Base-by-base conservation (phyloP, 2,329 filamentous ascomycete genomes). In the Cladorrhinum sp. region DNA sequence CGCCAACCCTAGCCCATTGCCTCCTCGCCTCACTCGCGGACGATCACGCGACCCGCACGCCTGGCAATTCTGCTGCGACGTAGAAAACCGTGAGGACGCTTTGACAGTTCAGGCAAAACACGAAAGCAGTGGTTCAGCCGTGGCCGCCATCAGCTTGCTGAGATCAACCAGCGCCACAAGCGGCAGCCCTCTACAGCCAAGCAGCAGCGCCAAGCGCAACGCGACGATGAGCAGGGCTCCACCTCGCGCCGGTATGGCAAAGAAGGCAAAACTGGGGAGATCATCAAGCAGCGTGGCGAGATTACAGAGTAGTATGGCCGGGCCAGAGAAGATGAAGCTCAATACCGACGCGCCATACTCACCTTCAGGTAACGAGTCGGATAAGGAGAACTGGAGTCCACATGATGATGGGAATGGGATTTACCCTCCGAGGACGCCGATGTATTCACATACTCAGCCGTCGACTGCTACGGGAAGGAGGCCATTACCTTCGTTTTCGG, bases 21-120 rank as follows among this genome's bases (percentile, higher is more conserved):
- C 83, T 24, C 84, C 82, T 20, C 79, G 80, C 36, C 77, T 88
- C 18, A 77, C 78, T 33, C 86, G 87, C 59, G 91, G 91, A 58
- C 85, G 94, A 60, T 96, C 93, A 60, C 87, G 91, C 58, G 91
- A 97, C 73, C 91, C 92, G 18, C 87, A 92, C 55, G 90, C 89
- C 6, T 97, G 94, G 94, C 91, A 96, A 70, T 92, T 92, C 60
- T 93, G 90, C 77, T 94, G 91, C 69, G 91, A 96, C 71, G 87
- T 88, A 7, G 90, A 95, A 66, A 78, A 84, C 56, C 87, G 89
- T 49, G 91, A 75, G 80, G 73, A 92, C 69, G 90, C 92, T 66
- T 78, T 96, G 59, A 92, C 88, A 21, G 84, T 85, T n/a, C 89
- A 91, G 66, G 90, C 90, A 9, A 89, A 94, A 75, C 87, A 91